phyloP scores from a whole-genome alignment of 371 early-diverging fungal species.

The Lichtheimia hyalospora region DNA sequence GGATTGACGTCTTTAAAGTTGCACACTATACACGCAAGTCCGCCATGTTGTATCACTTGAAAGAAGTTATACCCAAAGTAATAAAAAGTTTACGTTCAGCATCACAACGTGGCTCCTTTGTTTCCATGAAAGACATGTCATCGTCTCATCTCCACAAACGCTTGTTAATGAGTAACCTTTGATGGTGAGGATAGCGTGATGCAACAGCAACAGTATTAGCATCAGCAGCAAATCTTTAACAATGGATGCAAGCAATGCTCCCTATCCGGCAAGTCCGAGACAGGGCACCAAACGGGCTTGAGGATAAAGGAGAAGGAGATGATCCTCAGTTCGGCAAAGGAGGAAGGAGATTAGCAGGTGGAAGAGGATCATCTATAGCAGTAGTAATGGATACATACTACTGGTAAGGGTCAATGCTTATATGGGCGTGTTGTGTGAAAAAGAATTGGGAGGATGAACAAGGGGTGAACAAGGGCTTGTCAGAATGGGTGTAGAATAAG shows the following conservation, averaged over 20 bases:
- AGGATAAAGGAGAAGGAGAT: not conserved
- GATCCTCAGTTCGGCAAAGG: not conserved
- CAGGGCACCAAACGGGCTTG: conserved; percentile 1
- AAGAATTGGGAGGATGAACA: not conserved
- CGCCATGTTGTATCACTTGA: no score
- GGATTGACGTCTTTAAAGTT: no score
- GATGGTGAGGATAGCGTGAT: not conserved
- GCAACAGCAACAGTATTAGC: not conserved
- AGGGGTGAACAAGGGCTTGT: not conserved
- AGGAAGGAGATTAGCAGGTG: not conserved
- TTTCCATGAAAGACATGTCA: no score
- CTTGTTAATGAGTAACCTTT: not conserved
- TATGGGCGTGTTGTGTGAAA: not conserved
- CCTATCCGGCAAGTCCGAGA: not conserved
- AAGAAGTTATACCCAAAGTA: no score
- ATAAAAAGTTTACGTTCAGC: not conserved
- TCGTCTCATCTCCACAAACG: no score
- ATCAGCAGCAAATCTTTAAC: not conserved
- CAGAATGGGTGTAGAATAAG: not conserved
- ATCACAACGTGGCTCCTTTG: not conserved
- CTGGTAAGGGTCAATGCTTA: no score
- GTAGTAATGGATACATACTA: no score
- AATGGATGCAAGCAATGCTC: not conserved
- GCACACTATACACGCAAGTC: no score
- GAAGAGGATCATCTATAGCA: not conserved